These are phyloP conservation scores for Actinomortierella ambigua DNA, from an alignment of 371 early-diverging fungal species.

Conservation along the genomic window DNA sequence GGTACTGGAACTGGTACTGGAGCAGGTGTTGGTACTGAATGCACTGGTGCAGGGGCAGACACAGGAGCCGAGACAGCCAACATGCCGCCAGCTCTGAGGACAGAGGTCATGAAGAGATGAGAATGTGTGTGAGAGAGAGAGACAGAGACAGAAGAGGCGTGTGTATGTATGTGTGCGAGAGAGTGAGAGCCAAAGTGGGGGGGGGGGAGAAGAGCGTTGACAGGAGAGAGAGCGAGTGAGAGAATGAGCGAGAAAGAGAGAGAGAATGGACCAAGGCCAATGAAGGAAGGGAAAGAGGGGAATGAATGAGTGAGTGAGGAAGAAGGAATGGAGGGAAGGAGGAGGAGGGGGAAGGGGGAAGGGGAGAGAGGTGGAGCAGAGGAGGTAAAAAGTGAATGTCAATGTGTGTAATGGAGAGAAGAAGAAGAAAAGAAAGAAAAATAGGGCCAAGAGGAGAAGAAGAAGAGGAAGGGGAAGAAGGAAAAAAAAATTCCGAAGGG, in stretches of 20 bases:
- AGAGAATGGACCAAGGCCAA: not conserved
- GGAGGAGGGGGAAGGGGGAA: not conserved
- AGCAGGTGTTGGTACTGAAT: too few species aligned
- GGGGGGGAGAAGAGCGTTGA: not conserved
- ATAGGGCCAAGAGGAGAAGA: not conserved
- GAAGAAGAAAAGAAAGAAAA: not conserved
- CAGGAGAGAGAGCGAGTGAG: not conserved
- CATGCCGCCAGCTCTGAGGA: too few species aligned
- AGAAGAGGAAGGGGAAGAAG: not conserved
- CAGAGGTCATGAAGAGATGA: too few species aligned
- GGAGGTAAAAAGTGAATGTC: not conserved
- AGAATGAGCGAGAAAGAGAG: not conserved
- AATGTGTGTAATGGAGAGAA: not conserved
- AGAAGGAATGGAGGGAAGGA: not conserved
- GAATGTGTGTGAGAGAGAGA: too few species aligned
- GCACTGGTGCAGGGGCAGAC: constrained; percentile 17
- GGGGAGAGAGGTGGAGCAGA: not conserved
- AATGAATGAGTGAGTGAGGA: not conserved
- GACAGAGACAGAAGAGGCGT: constrained; percentile 5
- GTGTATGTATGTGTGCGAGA: not conserved
- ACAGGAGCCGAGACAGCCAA: constrained; percentile 8
- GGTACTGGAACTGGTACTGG: too few species aligned
- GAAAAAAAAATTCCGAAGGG: too few species aligned
- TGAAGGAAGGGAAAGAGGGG: not conserved
- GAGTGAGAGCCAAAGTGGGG: not conserved